A percentile compares a stretch with the other conserved stretches of the same genome.
Conservation (phyloP, 495 filamentous ascomycete species). For the Penicillium fimorum region DNA sequence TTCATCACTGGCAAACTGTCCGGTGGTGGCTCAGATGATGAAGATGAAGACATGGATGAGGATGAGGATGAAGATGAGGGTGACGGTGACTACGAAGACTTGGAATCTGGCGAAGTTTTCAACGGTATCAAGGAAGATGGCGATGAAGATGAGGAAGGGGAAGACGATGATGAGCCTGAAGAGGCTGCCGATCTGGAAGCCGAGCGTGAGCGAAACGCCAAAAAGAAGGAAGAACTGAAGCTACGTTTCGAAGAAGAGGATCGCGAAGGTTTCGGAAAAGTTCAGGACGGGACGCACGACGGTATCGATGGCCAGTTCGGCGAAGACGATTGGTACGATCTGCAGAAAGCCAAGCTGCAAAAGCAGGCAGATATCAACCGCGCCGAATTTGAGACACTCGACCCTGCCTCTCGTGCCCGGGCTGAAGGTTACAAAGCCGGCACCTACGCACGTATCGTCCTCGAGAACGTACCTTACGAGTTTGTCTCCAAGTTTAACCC, state of each 20-base stretch:
- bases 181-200: conserved; percentile 60
- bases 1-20: conserved; percentile 70
- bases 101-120: conserved; percentile 71
- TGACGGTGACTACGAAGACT: conserved; percentile 86
- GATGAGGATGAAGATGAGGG: conserved; percentile 64
- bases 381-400: conserved; percentile 81
- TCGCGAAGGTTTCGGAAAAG: conserved; percentile 85
- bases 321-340: conserved; percentile 98
- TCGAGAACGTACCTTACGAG: conserved; percentile 85
- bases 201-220: conserved; percentile 87
- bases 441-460: conserved; percentile 85
- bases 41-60: conserved; percentile 49
- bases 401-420: conserved; percentile 71
- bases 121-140: conserved; percentile 37
- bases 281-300: conserved; percentile 68
- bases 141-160: conserved; percentile 33
- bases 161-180: conserved; percentile 28
- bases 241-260: conserved; percentile 97
- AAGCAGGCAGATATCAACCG: conserved; percentile 95
- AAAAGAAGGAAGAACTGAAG: conserved; percentile 89
- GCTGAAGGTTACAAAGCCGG: conserved; percentile 93
- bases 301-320: conserved; percentile 72
- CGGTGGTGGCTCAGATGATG: conserved; percentile 38
- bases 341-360: conserved; percentile 89
- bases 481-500: conserved; percentile 88